phyloP scores from a whole-genome alignment of 2,329 filamentous ascomycete species.

The Metarhizium album region DNA sequence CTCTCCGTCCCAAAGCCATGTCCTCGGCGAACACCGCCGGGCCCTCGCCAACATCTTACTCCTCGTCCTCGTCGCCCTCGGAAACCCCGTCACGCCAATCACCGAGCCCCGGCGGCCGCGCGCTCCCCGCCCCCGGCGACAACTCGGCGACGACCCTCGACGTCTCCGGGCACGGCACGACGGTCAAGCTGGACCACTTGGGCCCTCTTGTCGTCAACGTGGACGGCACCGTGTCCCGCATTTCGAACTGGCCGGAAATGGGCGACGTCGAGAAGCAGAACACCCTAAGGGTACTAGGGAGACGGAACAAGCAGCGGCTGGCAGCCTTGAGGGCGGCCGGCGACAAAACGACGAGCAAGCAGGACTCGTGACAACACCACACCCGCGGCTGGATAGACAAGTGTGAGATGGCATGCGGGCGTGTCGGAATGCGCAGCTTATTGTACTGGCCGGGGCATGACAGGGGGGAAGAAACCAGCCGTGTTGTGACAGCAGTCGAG shows the following conservation, averaged over 20 bases:
- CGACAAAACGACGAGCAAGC: conserved; percentile 10
- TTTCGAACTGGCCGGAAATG: conserved; percentile 66
- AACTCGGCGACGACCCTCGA: conserved; percentile 17
- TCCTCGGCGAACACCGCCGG: neutral
- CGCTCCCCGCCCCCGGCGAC: conserved; percentile 17
- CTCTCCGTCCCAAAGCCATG: neutral
- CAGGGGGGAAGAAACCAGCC: no score
- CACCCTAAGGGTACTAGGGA: conserved; percentile 55
- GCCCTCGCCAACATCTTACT: neutral
- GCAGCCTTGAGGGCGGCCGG: conserved; percentile 32
- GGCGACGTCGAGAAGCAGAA: conserved; percentile 54
- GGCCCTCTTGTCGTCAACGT: conserved; percentile 65
- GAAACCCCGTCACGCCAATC: neutral
- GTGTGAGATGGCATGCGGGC: neutral
- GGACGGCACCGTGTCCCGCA: conserved; percentile 60
- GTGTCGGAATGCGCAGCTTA: neutral
- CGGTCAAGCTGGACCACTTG: conserved; percentile 53
- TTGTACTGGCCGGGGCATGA: no score
- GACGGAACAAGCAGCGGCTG: conserved; percentile 55
- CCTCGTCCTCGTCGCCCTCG: neutral
- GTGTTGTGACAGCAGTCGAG: no score
- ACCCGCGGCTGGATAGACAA: no score
- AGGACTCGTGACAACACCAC: neutral
- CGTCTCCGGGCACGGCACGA: conserved; percentile 19
- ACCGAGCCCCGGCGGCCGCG: conserved; percentile 6